These are phyloP conservation scores for Solanum chiquidenum DNA, from an alignment of 257 asterid genomes.

Conservation along the genomic window DNA sequence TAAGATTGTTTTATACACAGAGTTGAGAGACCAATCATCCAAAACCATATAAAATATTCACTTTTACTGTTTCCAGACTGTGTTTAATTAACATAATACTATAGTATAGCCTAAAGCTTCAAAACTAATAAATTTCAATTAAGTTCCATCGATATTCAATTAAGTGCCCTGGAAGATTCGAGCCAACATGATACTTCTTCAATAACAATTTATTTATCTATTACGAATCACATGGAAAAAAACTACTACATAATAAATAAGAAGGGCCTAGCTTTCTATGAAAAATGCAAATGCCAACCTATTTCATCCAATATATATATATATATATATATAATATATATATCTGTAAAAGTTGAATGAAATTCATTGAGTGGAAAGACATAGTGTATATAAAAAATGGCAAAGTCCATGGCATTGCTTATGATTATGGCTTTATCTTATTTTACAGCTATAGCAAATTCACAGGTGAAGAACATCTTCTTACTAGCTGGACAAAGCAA, in stretches of 20 bases:
- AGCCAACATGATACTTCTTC: background rate
- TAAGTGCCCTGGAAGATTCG: background rate
- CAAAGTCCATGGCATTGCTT: background rate
- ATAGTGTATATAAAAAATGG: background rate
- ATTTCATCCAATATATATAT: background rate
- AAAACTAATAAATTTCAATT: background rate
- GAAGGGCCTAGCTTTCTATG: background rate
- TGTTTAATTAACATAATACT: background rate
- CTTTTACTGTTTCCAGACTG: background rate
- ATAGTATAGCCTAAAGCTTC: background rate
- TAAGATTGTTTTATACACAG: background rate
- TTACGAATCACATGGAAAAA: background rate
- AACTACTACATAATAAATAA: background rate
- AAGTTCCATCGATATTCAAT: background rate
- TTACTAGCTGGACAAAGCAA: constrained; percentile 20
- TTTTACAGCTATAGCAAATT: background rate
- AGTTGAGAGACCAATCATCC: no score
- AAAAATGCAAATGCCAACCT: background rate
- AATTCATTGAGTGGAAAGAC: background rate
- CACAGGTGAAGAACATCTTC: background rate
- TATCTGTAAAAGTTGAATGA: background rate
- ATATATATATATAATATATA: background rate
- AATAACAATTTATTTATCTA: background rate
- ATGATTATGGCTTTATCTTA: background rate
- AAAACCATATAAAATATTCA: background rate